Evolutionary conservation across 345 rosid species (phyloP), one percentile per base, ranked within the genome.

Genomic region (Salix dunnii): DNA sequence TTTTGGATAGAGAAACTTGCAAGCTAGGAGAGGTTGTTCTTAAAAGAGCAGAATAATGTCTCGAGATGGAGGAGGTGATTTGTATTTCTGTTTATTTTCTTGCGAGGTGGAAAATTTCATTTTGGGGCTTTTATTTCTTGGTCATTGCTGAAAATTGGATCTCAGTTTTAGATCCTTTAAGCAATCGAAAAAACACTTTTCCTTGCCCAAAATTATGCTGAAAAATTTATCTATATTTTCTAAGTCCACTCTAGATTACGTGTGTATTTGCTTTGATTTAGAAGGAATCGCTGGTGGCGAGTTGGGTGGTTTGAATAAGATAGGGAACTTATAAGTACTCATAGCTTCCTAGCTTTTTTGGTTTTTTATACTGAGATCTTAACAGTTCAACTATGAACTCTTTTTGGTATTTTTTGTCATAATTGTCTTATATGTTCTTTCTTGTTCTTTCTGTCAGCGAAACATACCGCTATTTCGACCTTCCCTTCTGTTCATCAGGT

Each of bases 381-480:
- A 53, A 53, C 60, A 2, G 62, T 58, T n/a, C 28, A 23, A 58
- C 63, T 58, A 25, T 58, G 63, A 58, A 58, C 6, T 58, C 3
- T 58, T 7, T 1, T 10, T n/a, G n/a, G 62, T n/a, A 58, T 9
- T 58, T 53, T 70, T 31, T 3, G 12, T 53, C 28, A 60, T 71
- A 49, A 30, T 58, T 55, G 23, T 46, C 31, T 67, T 16, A 67
- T 51, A 4, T 13, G 23, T 49, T 75, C 31, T 14, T 65, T 53
- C 43, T 58, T 36, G n/a, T 35, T 33, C 60, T 68, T 53, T 4
- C 58, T 67, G 67, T 70, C 63, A 77, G 79, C 70, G 79, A 77
- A 62, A 77, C 79, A 23, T 77, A 77, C 67, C 74, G 74, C 10
- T 77, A 77, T 35, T 77, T 60, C 7, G 74, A 77, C 70, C 70